phyloP scores from a whole-genome alignment of 2,329 filamentous ascomycete species.

The Eurotiales sp. region DNA sequence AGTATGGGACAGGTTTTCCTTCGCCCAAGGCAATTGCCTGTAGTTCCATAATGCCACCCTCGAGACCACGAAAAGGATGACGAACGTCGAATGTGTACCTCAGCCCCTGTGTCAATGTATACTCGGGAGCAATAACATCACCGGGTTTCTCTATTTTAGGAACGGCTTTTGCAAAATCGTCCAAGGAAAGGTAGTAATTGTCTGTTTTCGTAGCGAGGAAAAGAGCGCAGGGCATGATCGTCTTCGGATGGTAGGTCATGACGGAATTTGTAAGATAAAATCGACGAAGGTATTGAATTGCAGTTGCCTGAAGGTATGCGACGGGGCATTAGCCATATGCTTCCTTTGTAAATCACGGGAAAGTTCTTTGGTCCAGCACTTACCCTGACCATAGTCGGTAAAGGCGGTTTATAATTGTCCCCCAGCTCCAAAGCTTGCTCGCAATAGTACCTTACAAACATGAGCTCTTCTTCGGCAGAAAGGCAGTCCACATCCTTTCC shows the following conservation, averaged over 20 bases:
- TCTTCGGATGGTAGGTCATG: conserved; percentile 92
- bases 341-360: conserved; percentile 4
- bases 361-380: conserved; percentile 15
- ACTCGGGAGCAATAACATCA: conserved; percentile 85
- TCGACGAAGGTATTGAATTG: conserved; percentile 82
- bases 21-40: conserved; percentile 63
- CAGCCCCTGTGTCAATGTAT: conserved; percentile 84
- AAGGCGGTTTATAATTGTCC: conserved; percentile 54
- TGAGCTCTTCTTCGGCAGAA: conserved; percentile 76
- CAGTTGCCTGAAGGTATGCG: conserved; percentile 57
- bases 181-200: conserved; percentile 67
- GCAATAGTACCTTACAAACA: conserved; percentile 76
- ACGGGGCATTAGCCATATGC: neutral
- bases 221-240: conserved; percentile 82
- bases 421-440: conserved; percentile 56
- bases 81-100: conserved; percentile 91
- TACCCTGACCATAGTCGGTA: conserved; percentile 60
- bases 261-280: conserved; percentile 95
- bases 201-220: conserved; percentile 95
- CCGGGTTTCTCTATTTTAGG: conserved; percentile 70
- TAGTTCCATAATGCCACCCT: conserved; percentile 82
- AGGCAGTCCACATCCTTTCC: conserved; percentile 67
- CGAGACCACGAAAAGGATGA: conserved; percentile 83
- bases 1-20: conserved; percentile 33
- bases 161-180: conserved; percentile 65